Percentiles rank a stretch among this genome's conserved stretches.
Conservation (phyloP, 1,284 basidiomycete genomes). For the Ganoderma sinense region DNA sequence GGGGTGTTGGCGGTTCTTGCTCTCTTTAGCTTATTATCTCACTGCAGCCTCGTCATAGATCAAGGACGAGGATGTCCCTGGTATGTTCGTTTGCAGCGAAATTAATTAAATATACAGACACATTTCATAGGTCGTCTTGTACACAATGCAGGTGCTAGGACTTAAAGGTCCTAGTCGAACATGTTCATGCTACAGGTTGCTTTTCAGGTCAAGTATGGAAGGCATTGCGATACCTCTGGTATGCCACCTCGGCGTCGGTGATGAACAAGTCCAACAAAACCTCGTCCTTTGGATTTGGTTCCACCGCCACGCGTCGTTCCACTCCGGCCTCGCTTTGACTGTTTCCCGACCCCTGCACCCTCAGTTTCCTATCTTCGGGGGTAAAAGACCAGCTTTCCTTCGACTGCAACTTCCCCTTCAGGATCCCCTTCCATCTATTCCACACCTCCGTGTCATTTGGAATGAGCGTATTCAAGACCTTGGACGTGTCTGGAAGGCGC, state of each 20-base stretch:
- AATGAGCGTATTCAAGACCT: conserved; percentile 25
- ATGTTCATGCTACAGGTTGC: neutral
- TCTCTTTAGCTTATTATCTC: neutral
- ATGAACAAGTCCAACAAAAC: neutral
- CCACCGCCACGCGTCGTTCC: neutral
- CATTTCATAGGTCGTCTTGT: neutral
- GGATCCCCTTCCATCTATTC: conserved; percentile 25
- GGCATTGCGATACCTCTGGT: neutral
- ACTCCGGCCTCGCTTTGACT: neutral
- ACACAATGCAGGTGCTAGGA: neutral
- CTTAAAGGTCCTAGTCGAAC: neutral
- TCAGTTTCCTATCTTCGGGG: conserved; percentile 11
- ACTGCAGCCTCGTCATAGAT: conserved; percentile 44
- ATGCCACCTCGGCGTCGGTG: neutral
- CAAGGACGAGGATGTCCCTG: conserved; percentile 63
- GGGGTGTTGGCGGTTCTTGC: conserved; percentile 49
- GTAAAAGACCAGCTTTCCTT: neutral
- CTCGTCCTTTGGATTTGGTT: neutral
- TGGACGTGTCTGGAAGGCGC: conserved; percentile 10
- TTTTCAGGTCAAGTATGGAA: neutral
- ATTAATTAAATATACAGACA: neutral
- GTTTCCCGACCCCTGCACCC: neutral
- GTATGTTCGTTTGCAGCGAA: conserved; percentile 12
- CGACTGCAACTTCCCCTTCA: conserved; percentile 10
- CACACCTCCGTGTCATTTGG: conserved; percentile 30